A percentile compares a stretch with the other conserved stretches of the same genome.
phyloP scores from a whole-genome alignment of 345 rosid species.

The Brassica rapa region DNA sequence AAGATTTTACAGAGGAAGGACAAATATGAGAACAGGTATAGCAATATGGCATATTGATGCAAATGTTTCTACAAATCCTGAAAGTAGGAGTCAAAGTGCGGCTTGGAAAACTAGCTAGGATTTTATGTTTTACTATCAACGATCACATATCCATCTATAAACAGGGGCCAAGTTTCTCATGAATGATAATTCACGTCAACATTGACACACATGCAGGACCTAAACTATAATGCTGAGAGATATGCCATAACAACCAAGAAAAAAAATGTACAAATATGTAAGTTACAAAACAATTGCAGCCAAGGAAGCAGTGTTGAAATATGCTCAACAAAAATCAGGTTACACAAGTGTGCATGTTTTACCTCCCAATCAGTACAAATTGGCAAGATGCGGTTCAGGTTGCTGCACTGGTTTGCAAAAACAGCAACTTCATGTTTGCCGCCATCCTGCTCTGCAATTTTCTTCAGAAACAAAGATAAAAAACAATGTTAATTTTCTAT shows the following conservation, averaged over 20 bases:
- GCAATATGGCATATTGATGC: not conserved
- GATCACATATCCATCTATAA: slow-evolving; percentile 7
- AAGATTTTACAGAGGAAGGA: not conserved
- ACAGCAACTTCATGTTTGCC: slow-evolving; percentile 86
- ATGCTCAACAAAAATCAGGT: not conserved
- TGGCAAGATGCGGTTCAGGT: slow-evolving; percentile 84
- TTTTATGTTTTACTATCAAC: not conserved
- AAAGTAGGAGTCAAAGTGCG: not conserved
- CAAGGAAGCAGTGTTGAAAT: not conserved
- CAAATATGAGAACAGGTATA: not conserved
- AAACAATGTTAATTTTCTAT: not conserved
- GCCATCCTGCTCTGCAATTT: slow-evolving; percentile 84
- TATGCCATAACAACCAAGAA: slow-evolving; percentile 16
- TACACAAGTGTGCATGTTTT: slow-evolving; percentile 22
- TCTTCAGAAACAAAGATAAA: slow-evolving; percentile 48
- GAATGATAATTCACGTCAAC: not conserved
- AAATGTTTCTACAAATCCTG: not conserved
- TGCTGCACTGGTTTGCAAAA: slow-evolving; percentile 87
- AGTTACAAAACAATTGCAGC: not conserved
- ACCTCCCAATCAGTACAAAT: slow-evolving; percentile 99
- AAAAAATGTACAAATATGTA: not conserved
- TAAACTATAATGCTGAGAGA: not conserved
- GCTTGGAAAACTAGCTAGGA: not conserved
- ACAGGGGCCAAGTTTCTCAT: slow-evolving; percentile 12
- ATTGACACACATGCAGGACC: not conserved